Evolutionary conservation across 805 yeast genomes (phyloP).

Genomic region (Cyberlindnera veronae): DNA sequence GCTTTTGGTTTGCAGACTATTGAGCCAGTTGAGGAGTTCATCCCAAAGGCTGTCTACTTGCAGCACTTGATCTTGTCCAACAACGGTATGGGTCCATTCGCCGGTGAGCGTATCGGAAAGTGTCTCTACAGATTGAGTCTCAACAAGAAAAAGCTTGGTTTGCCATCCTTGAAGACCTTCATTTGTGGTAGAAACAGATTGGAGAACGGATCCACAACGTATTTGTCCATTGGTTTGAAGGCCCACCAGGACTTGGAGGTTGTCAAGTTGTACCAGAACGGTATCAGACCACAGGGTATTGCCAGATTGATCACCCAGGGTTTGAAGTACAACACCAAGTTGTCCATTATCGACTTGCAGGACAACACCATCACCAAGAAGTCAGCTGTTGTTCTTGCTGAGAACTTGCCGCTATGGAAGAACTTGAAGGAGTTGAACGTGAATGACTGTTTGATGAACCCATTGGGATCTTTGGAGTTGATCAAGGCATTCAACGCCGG

Average conservation of each 20-base stretch:
- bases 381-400: constrained; percentile 65
- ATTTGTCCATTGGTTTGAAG: constrained; percentile 80
- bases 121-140: constrained; percentile 70
- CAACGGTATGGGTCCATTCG: constrained; percentile 98
- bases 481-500: constrained; percentile 45
- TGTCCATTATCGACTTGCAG: constrained; percentile 79
- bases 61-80: constrained; percentile 87
- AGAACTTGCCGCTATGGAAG: constrained; percentile 59
- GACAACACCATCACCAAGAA: constrained; percentile 86
- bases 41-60: constrained; percentile 70
- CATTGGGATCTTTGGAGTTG: constrained; percentile 64
- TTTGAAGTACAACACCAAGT: constrained; percentile 52
- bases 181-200: constrained; percentile 96
- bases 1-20: constrained; percentile 97
- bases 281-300: constrained; percentile 93
- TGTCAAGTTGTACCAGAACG: constrained; percentile 88
- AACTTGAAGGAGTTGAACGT: constrained; percentile 72
- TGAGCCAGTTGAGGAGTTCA: constrained; percentile 77
- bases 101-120: constrained; percentile 91
- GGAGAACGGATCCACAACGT: constrained; percentile 89
- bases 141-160: constrained; percentile 49
- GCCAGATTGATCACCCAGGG: constrained; percentile 71
- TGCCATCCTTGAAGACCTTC: constrained; percentile 68
- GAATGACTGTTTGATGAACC: constrained; percentile 84
- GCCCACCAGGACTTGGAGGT: constrained; percentile 71